Evolutionary conservation across 2,329 filamentous ascomycete species (phyloP).

Genomic region (Juglanconis oblonga): DNA sequence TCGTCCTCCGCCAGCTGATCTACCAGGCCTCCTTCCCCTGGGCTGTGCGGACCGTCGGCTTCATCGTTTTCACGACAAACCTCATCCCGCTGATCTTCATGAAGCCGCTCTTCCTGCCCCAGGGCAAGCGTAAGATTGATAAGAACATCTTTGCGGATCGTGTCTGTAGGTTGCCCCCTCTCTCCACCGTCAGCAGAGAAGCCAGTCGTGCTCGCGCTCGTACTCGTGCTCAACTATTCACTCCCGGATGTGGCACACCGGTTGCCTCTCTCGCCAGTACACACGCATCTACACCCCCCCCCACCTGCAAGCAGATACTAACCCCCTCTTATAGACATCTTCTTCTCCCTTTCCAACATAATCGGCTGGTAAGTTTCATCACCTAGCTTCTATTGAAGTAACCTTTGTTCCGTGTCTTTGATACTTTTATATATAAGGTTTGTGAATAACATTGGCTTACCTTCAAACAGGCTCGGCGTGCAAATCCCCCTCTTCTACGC

Average conservation of each 20-base stretch:
- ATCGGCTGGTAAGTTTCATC: too few relatives aligned
- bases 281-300: too few relatives aligned
- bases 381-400: too few relatives aligned
- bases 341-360: neutral
- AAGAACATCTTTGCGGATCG: conserved; percentile 35
- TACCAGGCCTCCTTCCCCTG: conserved; percentile 26
- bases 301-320: neutral
- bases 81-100: conserved; percentile 25
- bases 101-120: conserved; percentile 32
- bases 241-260: too few relatives aligned
- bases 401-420: too few relatives aligned
- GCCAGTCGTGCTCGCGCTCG: too few relatives aligned
- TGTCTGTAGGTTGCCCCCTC: conserved; percentile 32
- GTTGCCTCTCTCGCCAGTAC: too few relatives aligned
- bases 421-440: too few relatives aligned
- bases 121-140: conserved; percentile 35
- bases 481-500: conserved; percentile 35
- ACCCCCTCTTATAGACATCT: too few relatives aligned
- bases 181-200: conserved; percentile 29
- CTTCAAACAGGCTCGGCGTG: conserved; percentile 24
- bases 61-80: conserved; percentile 26
- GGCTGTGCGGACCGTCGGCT: conserved; percentile 24
- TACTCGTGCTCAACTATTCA: too few relatives aligned
- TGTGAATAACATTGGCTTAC: too few relatives aligned
- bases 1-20: conserved; percentile 26